A percentile compares a stretch with the other conserved stretches of the same genome.
phyloP scores from a whole-genome alignment of 1,284 basidiomycete species.

The Trametes hirsuta region DNA sequence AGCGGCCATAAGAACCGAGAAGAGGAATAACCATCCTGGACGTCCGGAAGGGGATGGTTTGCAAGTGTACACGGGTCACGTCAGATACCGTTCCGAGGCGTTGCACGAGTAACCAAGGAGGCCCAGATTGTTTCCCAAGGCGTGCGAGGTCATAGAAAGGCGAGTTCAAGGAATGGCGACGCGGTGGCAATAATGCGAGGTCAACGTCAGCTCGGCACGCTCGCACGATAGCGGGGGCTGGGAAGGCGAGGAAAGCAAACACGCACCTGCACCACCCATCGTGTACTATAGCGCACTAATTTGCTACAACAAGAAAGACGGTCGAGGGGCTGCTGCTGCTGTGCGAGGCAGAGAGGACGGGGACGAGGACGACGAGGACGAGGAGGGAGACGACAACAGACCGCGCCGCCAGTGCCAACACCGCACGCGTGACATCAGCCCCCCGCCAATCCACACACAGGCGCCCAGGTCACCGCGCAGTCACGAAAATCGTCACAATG shows the following conservation, averaged over 20 bases:
- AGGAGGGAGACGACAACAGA: neutral
- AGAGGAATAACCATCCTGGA: conserved; percentile 92
- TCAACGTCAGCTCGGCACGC: conserved; percentile 6
- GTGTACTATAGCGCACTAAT: conserved; percentile 13
- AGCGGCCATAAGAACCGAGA: conserved; percentile 91
- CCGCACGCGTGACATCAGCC: no score
- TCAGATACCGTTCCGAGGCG: neutral
- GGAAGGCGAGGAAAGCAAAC: neutral
- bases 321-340: neutral
- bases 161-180: neutral
- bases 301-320: neutral
- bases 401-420: neutral
- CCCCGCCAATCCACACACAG: no score
- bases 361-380: neutral
- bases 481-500: no score
- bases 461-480: no score
- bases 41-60: neutral
- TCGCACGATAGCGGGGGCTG: neutral
- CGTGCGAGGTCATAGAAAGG: neutral
- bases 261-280: conserved; percentile 39
- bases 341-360: neutral
- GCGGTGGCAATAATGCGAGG: neutral
- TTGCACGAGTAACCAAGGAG: neutral
- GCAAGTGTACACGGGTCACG: neutral
- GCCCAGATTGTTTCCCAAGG: neutral